These are phyloP conservation scores for Tetraselmis striata DNA, from an alignment of 139 green algal species.

Conservation along the genomic window DNA sequence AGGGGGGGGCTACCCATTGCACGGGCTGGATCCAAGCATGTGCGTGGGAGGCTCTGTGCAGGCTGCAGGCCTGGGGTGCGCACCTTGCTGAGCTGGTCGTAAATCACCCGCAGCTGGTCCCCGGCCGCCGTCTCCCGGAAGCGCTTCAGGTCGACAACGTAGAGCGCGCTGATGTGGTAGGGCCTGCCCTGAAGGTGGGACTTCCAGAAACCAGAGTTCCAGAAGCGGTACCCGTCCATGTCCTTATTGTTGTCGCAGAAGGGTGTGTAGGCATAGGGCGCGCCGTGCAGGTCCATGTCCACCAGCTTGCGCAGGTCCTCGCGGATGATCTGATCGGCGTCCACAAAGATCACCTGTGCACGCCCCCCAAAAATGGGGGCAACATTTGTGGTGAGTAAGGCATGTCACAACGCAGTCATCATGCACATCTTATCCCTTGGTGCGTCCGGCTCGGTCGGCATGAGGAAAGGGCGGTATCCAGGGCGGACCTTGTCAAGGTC, in stretches of 20 bases:
- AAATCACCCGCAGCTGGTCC: conserved; percentile 80
- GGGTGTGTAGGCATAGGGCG: conserved; percentile 90
- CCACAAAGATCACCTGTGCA: conserved; percentile 88
- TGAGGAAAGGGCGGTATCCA: no score
- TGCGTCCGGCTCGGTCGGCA: no score
- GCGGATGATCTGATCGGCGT: conserved; percentile 92
- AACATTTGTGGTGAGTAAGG: no score
- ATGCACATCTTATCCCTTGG: no score
- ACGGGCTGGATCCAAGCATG: no score
- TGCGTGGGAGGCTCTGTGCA: no score
- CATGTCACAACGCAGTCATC: no score
- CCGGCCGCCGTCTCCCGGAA: conserved; percentile 76
- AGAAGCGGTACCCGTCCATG: conserved; percentile 97
- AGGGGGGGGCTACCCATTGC: no score
- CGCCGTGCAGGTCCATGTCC: conserved; percentile 88
- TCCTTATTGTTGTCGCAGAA: conserved; percentile 98
- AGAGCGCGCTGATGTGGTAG: conserved; percentile 97
- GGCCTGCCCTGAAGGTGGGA: conserved; percentile 85
- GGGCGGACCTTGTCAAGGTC: conserved; percentile 68
- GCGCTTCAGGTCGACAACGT: conserved; percentile 90
- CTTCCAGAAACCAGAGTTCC: conserved; percentile 97
- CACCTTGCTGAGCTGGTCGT: conserved; percentile 86
- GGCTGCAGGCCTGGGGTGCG: no score
- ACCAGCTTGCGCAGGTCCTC: conserved; percentile 86
- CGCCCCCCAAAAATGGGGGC: neutral